Percentiles rank a stretch among this genome's conserved stretches.
Evolutionary conservation across 2,329 filamentous ascomycete genomes (phyloP).

Genomic region (Monilinia laxa): DNA sequence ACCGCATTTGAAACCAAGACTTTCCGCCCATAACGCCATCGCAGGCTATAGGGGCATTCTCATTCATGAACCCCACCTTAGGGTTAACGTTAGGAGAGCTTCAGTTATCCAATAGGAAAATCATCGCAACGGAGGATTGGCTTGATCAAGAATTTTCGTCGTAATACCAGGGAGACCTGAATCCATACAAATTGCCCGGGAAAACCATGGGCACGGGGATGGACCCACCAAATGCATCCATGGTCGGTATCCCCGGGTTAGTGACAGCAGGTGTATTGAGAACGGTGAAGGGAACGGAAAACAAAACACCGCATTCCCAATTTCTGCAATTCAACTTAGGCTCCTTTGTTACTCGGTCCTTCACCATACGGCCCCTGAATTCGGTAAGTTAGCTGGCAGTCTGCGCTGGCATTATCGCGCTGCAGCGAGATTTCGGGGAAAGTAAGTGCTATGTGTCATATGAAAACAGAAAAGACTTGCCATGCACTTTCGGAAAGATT

Average conservation of each 20-base stretch:
- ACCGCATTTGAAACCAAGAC: constrained; percentile 15
- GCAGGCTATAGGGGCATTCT: constrained; percentile 1
- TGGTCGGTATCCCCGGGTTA: constrained; percentile 29
- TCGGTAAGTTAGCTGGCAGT: constrained; percentile 9
- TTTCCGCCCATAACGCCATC: constrained; percentile 2
- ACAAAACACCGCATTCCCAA: constrained; percentile 90
- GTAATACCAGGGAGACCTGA: constrained; percentile 37
- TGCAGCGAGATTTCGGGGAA: neutral
- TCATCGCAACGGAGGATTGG: constrained; percentile 16
- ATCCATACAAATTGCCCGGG: constrained; percentile 49
- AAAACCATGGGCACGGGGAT: constrained; percentile 64
- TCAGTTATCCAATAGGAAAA: constrained; percentile 9
- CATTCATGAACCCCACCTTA: neutral
- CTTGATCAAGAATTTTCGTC: constrained; percentile 24
- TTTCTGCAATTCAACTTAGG: constrained; percentile 83
- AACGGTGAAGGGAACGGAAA: constrained; percentile 45
- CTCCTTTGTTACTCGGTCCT: constrained; percentile 63
- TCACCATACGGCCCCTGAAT: constrained; percentile 71
- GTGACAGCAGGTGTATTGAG: constrained; percentile 13
- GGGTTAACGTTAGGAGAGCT: neutral
- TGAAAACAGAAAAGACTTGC: constrained; percentile 49
- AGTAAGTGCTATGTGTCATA: neutral
- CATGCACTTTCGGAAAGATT: constrained; percentile 94
- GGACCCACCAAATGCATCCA: constrained; percentile 50
- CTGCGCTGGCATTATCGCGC: neutral